Evolutionary conservation across 805 yeast genomes (phyloP), one percentile per base, ranked within the genome.

Genomic region (Peterozyma toletana): DNA sequence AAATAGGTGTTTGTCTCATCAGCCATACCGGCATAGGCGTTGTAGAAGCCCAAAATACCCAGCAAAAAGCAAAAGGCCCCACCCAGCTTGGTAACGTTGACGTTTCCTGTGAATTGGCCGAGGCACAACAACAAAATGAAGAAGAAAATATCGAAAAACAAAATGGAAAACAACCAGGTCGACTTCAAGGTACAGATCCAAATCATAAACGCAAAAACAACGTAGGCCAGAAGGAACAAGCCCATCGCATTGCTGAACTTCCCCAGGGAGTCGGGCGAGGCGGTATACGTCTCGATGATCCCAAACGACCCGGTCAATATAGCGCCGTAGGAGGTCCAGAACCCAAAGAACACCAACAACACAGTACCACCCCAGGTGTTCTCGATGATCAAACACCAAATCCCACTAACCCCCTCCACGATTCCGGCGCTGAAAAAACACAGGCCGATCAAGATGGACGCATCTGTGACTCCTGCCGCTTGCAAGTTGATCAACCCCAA

Each of bases 1-100:
- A 82, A 50, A 58, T 81, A 84, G 35, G 83, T 69, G 63, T 82
- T 85, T 44, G 76, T 71, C 11, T 59, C 58, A 44, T 73, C 78
- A 1, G 72, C 69, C 39, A 64, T 57, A 48, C 77, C 77, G 1
- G 75, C 73, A 53, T 60, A 69, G 45, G 70, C 67, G 49, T 69
- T 70, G 51, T 71, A 75, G 57, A 71, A 68, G 0, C 76, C 79
- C 15, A 62, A 37, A 9, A 70, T 48, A 3, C 76, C 67, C 30
- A 72, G 60, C 29, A 71, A 47, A 37, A 72, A 48, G 11, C 77
- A 73, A 48, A 71, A 57, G 38, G 68, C 67, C 21, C 80, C 80
- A 48, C 77, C 78, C 30, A 75, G 78, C 46, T 60, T 64, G 41
- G 50, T 56, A 3, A 62, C 49, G 9, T 54, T 55, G 13, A 51